These are phyloP conservation scores for Cotoneaster glaucophyllus DNA, from an alignment of 306 rosid genomes.

Conservation along the genomic window DNA sequence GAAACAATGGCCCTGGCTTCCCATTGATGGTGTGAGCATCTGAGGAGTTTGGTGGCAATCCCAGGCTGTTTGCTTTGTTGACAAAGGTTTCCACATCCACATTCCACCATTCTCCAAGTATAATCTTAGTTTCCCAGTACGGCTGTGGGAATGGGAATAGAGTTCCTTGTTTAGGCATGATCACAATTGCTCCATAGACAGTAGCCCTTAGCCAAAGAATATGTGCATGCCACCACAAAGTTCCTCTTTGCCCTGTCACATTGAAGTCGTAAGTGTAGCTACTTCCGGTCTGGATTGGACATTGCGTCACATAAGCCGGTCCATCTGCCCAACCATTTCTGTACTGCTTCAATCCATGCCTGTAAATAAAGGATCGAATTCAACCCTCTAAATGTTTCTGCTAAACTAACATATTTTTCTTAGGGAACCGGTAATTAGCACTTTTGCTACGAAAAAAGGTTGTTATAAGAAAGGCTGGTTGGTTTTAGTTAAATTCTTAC, in stretches of 20 bases:
- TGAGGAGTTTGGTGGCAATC: constrained; percentile 76
- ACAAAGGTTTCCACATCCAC: constrained; percentile 64
- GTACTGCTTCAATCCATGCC: constrained; percentile 80
- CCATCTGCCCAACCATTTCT: constrained; percentile 85
- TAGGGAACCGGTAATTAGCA: no score
- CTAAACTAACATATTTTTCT: no score
- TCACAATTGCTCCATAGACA: constrained; percentile 77
- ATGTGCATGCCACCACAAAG: constrained; percentile 91
- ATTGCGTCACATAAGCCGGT: constrained; percentile 76
- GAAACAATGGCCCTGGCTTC: constrained; percentile 88
- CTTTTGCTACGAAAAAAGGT: no score
- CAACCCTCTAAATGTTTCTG: no score
- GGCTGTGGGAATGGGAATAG: constrained; percentile 74
- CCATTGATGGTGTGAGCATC: constrained; percentile 95
- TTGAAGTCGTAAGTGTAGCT: constrained; percentile 74
- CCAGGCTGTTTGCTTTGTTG: constrained; percentile 59
- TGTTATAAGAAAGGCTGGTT: background rate
- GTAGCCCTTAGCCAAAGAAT: constrained; percentile 83
- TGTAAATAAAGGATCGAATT: background rate
- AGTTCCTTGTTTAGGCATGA: constrained; percentile 65
- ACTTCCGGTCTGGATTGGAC: constrained; percentile 59
- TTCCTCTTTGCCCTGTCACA: constrained; percentile 80
- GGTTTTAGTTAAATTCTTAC: constrained; percentile 21
- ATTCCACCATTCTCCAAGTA: constrained; percentile 88
- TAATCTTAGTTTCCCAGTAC: constrained; percentile 44